phyloP scores from a whole-genome alignment of 345 rosid species.

The Gossypium anomalum region DNA sequence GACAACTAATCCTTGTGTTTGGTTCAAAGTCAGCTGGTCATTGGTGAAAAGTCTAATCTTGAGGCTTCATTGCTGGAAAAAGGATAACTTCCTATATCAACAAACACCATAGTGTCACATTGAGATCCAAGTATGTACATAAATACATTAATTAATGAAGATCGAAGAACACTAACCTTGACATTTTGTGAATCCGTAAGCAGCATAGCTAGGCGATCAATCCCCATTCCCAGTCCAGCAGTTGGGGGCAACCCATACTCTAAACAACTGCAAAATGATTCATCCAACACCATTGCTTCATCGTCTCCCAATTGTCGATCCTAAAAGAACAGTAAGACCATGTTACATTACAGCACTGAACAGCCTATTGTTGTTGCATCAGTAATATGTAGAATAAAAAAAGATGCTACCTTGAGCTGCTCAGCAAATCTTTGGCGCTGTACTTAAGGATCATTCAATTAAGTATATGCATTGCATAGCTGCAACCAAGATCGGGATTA shows the following conservation, averaged over 20 bases:
- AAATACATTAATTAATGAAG: background rate
- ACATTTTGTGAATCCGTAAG: constrained; percentile 91
- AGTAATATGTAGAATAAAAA: background rate
- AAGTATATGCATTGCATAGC: constrained; percentile 93
- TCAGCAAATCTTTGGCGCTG: constrained; percentile 90
- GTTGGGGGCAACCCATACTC: constrained; percentile 94
- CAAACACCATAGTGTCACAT: background rate
- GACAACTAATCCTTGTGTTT: background rate
- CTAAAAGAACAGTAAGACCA: constrained; percentile 19
- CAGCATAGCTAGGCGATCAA: constrained; percentile 82
- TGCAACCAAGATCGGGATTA: constrained; percentile 16
- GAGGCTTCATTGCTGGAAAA: constrained; percentile 99
- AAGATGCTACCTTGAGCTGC: constrained; percentile 72
- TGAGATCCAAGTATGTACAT: no score
- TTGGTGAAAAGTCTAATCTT: constrained; percentile 30
- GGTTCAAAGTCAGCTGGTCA: background rate
- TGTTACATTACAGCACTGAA: background rate
- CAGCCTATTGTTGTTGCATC: background rate
- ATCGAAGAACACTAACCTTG: constrained; percentile 45
- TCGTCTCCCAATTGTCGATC: constrained; percentile 93
- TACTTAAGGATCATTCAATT: constrained; percentile 87
- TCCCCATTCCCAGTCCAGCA: constrained; percentile 90
- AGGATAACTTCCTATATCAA: constrained; percentile 77
- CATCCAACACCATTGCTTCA: constrained; percentile 95
- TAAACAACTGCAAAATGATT: constrained; percentile 74